Evolutionary conservation across 768 basidiomycete species (phyloP).

Genomic region (Xerocomellus amylosporus): DNA sequence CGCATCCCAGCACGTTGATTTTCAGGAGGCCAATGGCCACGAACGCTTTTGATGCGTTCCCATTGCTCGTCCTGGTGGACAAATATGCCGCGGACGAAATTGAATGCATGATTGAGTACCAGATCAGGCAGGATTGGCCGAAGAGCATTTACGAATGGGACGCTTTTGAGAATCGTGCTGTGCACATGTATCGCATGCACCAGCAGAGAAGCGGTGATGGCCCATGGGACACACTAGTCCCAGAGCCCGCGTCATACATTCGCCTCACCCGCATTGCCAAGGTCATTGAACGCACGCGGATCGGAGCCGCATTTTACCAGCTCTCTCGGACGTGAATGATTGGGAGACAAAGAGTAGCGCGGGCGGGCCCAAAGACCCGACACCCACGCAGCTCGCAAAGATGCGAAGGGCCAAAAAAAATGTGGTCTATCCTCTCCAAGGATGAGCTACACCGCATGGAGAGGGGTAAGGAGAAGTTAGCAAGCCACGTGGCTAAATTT

Average conservation of each 20-base stretch:
- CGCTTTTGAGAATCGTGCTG: not conserved
- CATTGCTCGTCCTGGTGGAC: not conserved
- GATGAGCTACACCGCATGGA: not conserved
- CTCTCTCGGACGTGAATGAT: not conserved
- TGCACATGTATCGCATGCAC: not conserved
- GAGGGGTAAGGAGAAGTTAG: not conserved
- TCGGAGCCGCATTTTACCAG: not conserved
- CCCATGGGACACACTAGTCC: not conserved
- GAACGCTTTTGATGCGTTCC: not conserved
- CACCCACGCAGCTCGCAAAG: not conserved
- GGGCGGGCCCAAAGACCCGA: not conserved
- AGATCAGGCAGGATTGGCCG: not conserved
- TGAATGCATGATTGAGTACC: slow-evolving; percentile 2
- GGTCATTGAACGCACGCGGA: not conserved
- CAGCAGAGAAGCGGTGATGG: not conserved
- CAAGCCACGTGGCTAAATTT: not conserved
- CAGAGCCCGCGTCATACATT: not conserved
- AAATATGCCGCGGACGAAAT: not conserved
- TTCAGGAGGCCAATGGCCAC: not conserved
- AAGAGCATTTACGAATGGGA: not conserved
- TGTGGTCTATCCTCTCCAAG: slow-evolving; percentile 5
- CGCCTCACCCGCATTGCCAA: not conserved
- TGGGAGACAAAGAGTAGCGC: not conserved
- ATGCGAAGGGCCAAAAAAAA: not conserved
- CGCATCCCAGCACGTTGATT: not conserved